Base-by-base conservation (phyloP, 2,329 filamentous ascomycete genomes). In the Escovopsis sp. region DNA sequence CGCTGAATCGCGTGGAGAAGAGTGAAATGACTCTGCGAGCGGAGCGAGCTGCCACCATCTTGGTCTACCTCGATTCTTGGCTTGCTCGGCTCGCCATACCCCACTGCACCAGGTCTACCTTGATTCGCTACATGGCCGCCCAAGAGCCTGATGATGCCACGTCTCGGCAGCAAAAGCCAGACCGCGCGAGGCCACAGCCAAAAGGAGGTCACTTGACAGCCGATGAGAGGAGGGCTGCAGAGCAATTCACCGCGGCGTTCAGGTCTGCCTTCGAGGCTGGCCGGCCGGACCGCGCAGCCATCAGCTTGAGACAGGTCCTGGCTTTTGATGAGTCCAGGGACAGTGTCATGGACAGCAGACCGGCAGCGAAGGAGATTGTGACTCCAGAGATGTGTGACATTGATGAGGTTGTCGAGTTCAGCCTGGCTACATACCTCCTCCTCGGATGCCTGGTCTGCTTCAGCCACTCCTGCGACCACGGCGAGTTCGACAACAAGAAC, bases 401-500 rank as follows among this genome's bases (percentile, higher is more conserved):
- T 28, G 57, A 63, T 30, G 61, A 64, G 6, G 47, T 63, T 43
- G 63, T 68, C 11, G 69, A 73, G 49, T 62, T 62, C 19, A 64
- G 66, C 33, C 53, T 77, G 23, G 69, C 70, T 39, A 76, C 70
- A 1, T 75, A 76, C 51, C 66, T 67, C 30, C 63, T 72, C 9
- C 62, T 77, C 12, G 70, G 70, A 11, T 78, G 74, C 49, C 57
- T 75, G n/a, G 68, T 76, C 41, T 78, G 74, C 56, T 72, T 67
- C 51, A 71, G 71, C 40, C 69, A 77, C 53, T 75, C 73, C 11
- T 78, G 74, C 45, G 74, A 77, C 51, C 74, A 78, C 47, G 74
- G 73, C 38, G 73, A 76, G 42, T 76, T 75, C 41, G 69, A 73
- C 43, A 68, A 70, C 40, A 71, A 58, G 38, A 66, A 67, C 38